These are phyloP conservation scores for Candida montana DNA, from an alignment of 805 yeast species.

Conservation along the genomic window DNA sequence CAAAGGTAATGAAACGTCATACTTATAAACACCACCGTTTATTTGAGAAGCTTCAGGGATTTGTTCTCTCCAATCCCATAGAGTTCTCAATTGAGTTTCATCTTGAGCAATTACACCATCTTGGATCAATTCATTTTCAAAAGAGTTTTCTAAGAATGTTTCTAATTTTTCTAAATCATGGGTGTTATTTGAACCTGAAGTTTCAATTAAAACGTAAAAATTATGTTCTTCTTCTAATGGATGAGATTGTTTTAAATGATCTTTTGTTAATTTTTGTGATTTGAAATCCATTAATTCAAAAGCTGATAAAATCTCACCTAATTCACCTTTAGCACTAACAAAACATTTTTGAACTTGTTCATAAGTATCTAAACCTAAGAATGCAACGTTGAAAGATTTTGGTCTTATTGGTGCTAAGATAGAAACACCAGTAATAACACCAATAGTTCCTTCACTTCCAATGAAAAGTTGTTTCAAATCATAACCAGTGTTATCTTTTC, in stretches of 20 bases:
- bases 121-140: conserved; percentile 79
- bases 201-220: conserved; percentile 87
- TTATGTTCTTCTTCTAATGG: conserved; percentile 85
- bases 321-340: conserved; percentile 68
- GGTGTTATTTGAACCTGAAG: conserved; percentile 90
- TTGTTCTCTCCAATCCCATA: conserved; percentile 96
- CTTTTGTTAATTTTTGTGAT: conserved; percentile 59
- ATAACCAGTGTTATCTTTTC: conserved; percentile 95
- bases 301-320: conserved; percentile 83
- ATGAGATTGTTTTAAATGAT: conserved; percentile 55
- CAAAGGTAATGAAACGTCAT: conserved; percentile 91
- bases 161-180: conserved; percentile 92
- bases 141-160: conserved; percentile 70
- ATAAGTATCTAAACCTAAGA: conserved; percentile 74
- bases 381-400: conserved; percentile 78
- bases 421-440: conserved; percentile 85
- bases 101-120: conserved; percentile 97
- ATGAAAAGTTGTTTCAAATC: conserved; percentile 89
- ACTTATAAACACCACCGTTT: conserved; percentile 94
- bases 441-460: conserved; percentile 92
- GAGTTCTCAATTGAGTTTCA: conserved; percentile 72
- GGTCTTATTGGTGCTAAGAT: conserved; percentile 89
- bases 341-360: conserved; percentile 83
- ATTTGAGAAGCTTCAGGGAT: conserved; percentile 84
- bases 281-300: conserved; percentile 88